Evolutionary conservation across 2,329 filamentous ascomycete species (phyloP).

Genomic region (Sporothrix protearum): DNA sequence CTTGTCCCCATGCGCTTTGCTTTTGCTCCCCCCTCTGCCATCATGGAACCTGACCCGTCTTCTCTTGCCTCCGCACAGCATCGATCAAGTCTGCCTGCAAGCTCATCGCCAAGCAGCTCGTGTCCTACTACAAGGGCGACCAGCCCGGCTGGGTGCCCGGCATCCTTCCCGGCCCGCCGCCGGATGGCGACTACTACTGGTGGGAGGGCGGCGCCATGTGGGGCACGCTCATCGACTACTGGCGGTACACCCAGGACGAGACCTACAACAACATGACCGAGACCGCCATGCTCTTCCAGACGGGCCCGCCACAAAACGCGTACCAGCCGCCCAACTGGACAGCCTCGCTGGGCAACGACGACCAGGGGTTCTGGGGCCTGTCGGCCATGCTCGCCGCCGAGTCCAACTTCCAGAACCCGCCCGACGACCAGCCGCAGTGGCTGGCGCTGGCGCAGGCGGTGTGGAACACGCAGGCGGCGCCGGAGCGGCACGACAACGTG

Average conservation of each 20-base stretch:
- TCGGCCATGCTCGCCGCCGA: slow-evolving; percentile 69
- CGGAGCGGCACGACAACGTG: slow-evolving; percentile 60
- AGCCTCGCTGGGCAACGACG: slow-evolving; percentile 63
- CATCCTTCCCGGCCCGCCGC: slow-evolving; percentile 55
- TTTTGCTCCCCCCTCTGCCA: not conserved
- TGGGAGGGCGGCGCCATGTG: slow-evolving; percentile 77
- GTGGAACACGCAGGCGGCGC: slow-evolving; percentile 70
- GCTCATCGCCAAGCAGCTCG: slow-evolving; percentile 48
- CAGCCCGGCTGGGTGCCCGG: slow-evolving; percentile 45
- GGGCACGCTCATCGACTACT: slow-evolving; percentile 73
- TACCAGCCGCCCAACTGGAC: slow-evolving; percentile 76
- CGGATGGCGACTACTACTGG: slow-evolving; percentile 61
- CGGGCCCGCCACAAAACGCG: slow-evolving; percentile 63
- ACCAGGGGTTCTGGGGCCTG: slow-evolving; percentile 72
- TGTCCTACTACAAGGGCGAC: slow-evolving; percentile 51
- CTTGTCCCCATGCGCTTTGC: not conserved
- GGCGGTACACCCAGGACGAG: slow-evolving; percentile 53
- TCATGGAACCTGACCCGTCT: not conserved
- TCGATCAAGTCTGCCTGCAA: slow-evolving; percentile 46
- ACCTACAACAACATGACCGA: slow-evolving; percentile 67
- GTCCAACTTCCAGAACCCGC: slow-evolving; percentile 61
- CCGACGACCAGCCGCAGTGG: slow-evolving; percentile 58
- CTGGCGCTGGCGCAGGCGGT: slow-evolving; percentile 71
- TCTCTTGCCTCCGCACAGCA: slow-evolving; percentile 34
- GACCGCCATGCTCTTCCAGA: slow-evolving; percentile 69